Percentiles rank a stretch among this genome's conserved stretches.
Conservation (phyloP, 306 rosid genomes). For the Inga oerstediana region DNA sequence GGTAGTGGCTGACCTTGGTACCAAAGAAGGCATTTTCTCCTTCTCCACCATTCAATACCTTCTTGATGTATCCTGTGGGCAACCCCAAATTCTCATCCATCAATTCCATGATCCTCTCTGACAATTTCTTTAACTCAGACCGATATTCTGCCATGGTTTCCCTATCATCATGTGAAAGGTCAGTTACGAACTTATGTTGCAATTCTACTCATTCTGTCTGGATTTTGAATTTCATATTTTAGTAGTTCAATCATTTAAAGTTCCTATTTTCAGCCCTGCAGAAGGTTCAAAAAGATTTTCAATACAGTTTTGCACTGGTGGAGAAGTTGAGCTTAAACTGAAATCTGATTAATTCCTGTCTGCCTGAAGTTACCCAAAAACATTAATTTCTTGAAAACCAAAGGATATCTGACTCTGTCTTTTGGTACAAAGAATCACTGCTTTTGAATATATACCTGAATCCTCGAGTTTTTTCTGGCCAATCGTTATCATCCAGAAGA, state of each 20-base stretch:
- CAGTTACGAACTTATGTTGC: slow-evolving; percentile 10
- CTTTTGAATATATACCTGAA: slow-evolving; percentile 57
- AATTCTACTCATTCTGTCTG: too few relatives aligned
- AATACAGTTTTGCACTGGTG: too few relatives aligned
- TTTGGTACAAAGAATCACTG: too few relatives aligned
- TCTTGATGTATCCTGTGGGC: slow-evolving; percentile 70
- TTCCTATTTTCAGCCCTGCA: too few relatives aligned
- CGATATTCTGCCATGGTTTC: slow-evolving; percentile 86
- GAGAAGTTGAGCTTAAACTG: too few relatives aligned
- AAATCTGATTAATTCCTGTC: too few relatives aligned
- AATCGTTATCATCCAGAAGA: slow-evolving; percentile 68
- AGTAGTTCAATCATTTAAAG: too few relatives aligned
- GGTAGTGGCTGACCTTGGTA: slow-evolving; percentile 97
- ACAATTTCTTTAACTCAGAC: slow-evolving; percentile 66
- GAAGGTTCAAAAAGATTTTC: too few relatives aligned
- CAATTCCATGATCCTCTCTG: slow-evolving; percentile 68
- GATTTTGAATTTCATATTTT: too few relatives aligned
- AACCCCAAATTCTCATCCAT: slow-evolving; percentile 92
- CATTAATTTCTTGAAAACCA: background rate
- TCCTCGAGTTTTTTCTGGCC: slow-evolving; percentile 73
- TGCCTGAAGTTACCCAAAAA: background rate
- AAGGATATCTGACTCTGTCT: too few relatives aligned
- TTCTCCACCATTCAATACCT: slow-evolving; percentile 67
- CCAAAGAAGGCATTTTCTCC: slow-evolving; percentile 76
- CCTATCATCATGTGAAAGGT: slow-evolving; percentile 44